phyloP scores from a whole-genome alignment of 2,329 filamentous ascomycete species.

The Exophiala calicioides region DNA sequence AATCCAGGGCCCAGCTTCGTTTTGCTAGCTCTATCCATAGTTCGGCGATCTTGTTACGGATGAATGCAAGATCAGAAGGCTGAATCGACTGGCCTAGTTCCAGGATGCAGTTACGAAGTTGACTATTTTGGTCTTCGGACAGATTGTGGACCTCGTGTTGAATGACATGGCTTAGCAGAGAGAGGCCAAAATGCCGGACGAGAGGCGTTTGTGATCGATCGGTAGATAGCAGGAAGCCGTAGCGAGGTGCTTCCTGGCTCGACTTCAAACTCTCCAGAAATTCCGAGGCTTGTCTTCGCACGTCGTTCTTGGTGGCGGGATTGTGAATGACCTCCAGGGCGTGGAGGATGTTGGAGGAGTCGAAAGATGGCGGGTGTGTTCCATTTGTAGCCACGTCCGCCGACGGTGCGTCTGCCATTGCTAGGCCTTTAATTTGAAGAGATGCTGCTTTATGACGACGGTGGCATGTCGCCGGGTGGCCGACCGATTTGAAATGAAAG shows the following conservation, averaged over 20 bases:
- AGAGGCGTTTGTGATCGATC: slow-evolving; percentile 74
- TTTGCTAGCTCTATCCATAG: slow-evolving; percentile 95
- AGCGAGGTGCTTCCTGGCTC: slow-evolving; percentile 73
- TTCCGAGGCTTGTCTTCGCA: slow-evolving; percentile 76
- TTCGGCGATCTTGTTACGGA: slow-evolving; percentile 91
- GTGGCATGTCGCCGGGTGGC: slow-evolving; percentile 12
- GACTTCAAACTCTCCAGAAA: slow-evolving; percentile 87
- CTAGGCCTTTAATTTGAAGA: slow-evolving; percentile 1
- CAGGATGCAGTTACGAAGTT: slow-evolving; percentile 74
- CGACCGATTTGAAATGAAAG: background rate
- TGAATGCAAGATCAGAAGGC: slow-evolving; percentile 73
- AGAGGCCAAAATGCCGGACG: slow-evolving; percentile 90
- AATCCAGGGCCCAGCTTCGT: slow-evolving; percentile 86
- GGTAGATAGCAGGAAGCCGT: slow-evolving; percentile 80
- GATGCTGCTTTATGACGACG: background rate
- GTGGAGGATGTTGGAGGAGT: slow-evolving; percentile 64
- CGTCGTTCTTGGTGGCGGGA: slow-evolving; percentile 75
- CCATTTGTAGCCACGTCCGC: slow-evolving; percentile 12
- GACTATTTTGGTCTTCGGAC: slow-evolving; percentile 64
- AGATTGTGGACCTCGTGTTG: slow-evolving; percentile 81
- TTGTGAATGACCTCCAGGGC: slow-evolving; percentile 87
- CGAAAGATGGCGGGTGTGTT: slow-evolving; percentile 17
- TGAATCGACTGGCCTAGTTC: slow-evolving; percentile 72
- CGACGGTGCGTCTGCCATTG: slow-evolving; percentile 15
- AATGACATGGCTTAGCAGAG: slow-evolving; percentile 85